Percentiles rank a stretch among this genome's conserved stretches.
Evolutionary conservation across 495 filamentous ascomycete genomes (phyloP).

Genomic region (Penicillium coprophilum): DNA sequence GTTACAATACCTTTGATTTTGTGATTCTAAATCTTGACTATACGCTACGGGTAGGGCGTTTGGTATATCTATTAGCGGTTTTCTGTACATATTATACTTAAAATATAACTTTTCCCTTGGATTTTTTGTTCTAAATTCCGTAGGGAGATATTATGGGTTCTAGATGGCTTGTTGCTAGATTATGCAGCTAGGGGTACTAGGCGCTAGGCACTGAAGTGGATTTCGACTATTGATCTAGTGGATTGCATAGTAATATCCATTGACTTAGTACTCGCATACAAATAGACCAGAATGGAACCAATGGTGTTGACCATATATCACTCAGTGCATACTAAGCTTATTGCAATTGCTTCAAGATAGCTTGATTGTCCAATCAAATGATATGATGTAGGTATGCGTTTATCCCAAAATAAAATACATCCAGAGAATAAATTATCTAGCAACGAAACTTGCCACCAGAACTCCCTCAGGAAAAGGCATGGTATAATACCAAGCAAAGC

Average conservation of each 20-base stretch:
- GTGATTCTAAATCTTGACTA: background rate
- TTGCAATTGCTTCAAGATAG: no score
- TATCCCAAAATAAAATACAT: background rate
- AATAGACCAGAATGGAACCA: no score
- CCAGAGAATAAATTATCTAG: background rate
- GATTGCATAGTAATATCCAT: background rate
- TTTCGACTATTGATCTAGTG: background rate
- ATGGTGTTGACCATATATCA: no score
- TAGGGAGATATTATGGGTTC: no score
- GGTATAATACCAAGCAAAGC: background rate
- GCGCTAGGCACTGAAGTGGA: background rate
- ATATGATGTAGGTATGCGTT: no score
- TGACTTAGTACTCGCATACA: no score
- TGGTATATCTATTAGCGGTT: slow-evolving; percentile 25
- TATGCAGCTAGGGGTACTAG: background rate
- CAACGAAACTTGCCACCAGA: background rate
- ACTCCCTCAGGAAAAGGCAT: background rate
- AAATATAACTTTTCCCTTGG: background rate
- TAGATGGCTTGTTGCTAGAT: background rate
- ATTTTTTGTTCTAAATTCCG: background rate
- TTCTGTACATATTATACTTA: slow-evolving; percentile 2
- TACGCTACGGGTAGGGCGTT: background rate
- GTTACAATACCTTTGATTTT: background rate
- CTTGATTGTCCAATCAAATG: no score
- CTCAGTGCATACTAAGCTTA: no score